phyloP scores from a whole-genome alignment of 1,139 yeast genomes.

The Sugiyamaella japonica region DNA sequence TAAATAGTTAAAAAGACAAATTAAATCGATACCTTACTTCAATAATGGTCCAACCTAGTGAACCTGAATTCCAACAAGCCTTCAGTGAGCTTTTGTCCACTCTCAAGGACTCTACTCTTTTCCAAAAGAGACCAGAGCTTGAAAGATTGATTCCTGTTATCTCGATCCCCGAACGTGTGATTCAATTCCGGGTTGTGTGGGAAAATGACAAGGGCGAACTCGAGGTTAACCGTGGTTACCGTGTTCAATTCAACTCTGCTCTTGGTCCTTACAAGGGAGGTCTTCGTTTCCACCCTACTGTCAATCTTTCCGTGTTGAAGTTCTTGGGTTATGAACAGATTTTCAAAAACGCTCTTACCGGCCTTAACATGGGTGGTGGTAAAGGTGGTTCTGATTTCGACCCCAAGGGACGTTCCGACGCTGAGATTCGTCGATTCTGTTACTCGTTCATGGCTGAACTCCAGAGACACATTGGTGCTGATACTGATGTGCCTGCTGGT shows the following conservation, averaged over 20 bases:
- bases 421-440: slow-evolving; percentile 96
- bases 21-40: not conserved
- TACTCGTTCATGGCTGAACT: slow-evolving; percentile 93
- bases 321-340: slow-evolving; percentile 98
- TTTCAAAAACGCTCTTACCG: slow-evolving; percentile 97
- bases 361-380: slow-evolving; percentile 98
- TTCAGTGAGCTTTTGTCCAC: slow-evolving; percentile 89
- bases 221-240: slow-evolving; percentile 95
- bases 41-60: slow-evolving; percentile 61
- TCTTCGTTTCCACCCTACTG: slow-evolving; percentile 95
- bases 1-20: not conserved
- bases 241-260: slow-evolving; percentile 98
- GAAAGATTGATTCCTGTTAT: slow-evolving; percentile 87
- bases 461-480: slow-evolving; percentile 93
- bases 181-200: slow-evolving; percentile 97
- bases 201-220: slow-evolving; percentile 91
- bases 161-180: slow-evolving; percentile 92
- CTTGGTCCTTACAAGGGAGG: slow-evolving; percentile 99
- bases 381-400: slow-evolving; percentile 99
- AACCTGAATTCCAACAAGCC: slow-evolving; percentile 99
- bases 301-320: slow-evolving; percentile 89
- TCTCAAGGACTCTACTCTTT: slow-evolving; percentile 86
- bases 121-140: slow-evolving; percentile 85
- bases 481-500: slow-evolving; percentile 98
- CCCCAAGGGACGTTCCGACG: slow-evolving; percentile 91